These are phyloP conservation scores for Blastocrithidia nonstop DNA, from an alignment of 208 protist species.

Conservation along the genomic window DNA sequence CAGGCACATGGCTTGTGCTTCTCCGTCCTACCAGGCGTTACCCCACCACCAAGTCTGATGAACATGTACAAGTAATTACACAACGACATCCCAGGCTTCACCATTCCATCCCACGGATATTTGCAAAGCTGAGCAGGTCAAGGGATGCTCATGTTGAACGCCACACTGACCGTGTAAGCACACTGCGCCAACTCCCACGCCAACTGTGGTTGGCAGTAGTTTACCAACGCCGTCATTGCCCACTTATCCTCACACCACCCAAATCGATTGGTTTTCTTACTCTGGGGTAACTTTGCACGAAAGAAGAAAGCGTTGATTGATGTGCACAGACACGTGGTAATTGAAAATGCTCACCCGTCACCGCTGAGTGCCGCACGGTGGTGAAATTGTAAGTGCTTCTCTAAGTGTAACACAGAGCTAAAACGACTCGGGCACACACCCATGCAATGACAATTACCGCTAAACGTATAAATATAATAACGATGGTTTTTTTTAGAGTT, in stretches of 20 bases:
- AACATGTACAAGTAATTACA: slow-evolving; percentile 95
- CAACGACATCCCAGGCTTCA: slow-evolving; percentile 74
- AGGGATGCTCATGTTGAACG: slow-evolving; percentile 95
- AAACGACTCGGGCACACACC: slow-evolving; percentile 31
- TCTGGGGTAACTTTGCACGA: slow-evolving; percentile 90
- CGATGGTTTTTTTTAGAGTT: too few species aligned
- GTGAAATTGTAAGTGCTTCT: slow-evolving; percentile 73
- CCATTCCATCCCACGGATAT: slow-evolving; percentile 82
- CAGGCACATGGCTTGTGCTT: slow-evolving; percentile 96
- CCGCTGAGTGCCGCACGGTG: slow-evolving; percentile 65
- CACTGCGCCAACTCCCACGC: slow-evolving; percentile 89
- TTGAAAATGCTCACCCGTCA: slow-evolving; percentile 80
- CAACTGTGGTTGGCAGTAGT: slow-evolving; percentile 86
- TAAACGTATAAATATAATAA: too few species aligned
- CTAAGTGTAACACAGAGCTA: slow-evolving; percentile 68
- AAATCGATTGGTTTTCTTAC: slow-evolving; percentile 85
- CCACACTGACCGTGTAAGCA: slow-evolving; percentile 89
- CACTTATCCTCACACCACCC: slow-evolving; percentile 45
- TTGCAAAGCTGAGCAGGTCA: slow-evolving; percentile 91
- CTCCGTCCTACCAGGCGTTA: slow-evolving; percentile 85
- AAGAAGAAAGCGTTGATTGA: slow-evolving; percentile 86
- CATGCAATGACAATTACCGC: slow-evolving; percentile 71
- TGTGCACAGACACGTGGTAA: slow-evolving; percentile 65
- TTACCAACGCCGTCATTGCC: slow-evolving; percentile 92
- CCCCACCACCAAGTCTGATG: slow-evolving; percentile 66